Evolutionary conservation across 1,284 basidiomycete species (phyloP), one percentile per base, ranked within the genome.

Genomic region (Neotropicomus parvogracilis): DNA sequence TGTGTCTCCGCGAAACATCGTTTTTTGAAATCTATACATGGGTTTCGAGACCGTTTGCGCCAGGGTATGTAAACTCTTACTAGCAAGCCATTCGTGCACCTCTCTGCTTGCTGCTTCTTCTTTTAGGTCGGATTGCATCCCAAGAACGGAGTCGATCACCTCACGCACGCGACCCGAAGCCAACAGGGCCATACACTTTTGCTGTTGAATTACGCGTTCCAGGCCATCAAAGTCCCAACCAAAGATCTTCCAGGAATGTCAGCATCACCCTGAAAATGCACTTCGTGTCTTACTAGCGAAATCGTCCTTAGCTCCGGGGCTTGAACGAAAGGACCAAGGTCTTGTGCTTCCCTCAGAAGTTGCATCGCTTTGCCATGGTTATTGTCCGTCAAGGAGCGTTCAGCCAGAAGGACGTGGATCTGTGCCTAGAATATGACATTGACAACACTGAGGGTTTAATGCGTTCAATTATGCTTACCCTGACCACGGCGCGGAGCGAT

Each of bases 181-280:
- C 11, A 33, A 24, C 14, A 48, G 31, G 10, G 52, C 33, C 6
- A 21, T 9, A 21, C 44, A 53, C 20, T 29, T 44, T 20, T 20
- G 21, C 16, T 41, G 44, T 24, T 48, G 29, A 19, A 44, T 43
- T 20, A 1, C 33, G 9, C 5, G 9, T 26, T 36, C 4, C 3
- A 53, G 40, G 6, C 24, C 36, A n/a, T 37, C 44, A 13, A 53
- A 26, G 17, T 47, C 12, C 51, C 51, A 48, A 13, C 50, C 51
- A 33, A 53, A 52, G 2, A 53, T 31, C 51, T 53, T 37, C 26
- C 36, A 26, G 20, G 19, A 13, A 12, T 12, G 42, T 53, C 20
- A 53, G 21, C 28, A 20, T 27, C n/a, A 28, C 4, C 7, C 19
- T 3, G 3, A 13, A 40, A 28, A 16, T 11, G 6, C 11, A 38